Conservation (phyloP, 441 rosid genomes). For the Pelargonium cotyledonis region DNA sequence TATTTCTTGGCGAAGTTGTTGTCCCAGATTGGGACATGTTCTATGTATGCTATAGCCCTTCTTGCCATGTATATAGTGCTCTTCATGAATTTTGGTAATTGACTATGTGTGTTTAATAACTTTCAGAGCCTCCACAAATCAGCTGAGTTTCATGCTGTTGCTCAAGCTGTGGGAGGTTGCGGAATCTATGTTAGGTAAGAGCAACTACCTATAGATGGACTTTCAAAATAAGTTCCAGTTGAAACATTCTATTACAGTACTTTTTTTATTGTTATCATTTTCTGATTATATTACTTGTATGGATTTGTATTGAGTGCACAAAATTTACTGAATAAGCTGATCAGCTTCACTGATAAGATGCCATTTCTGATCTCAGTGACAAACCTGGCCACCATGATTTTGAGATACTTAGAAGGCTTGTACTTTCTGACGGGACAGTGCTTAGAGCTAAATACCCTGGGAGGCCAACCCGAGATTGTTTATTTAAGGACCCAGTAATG, state of each 20-base stretch:
- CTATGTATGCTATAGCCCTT: conserved; percentile 29
- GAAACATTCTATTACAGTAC: too few relatives aligned
- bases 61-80: background rate
- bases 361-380: conserved; percentile 32
- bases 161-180: conserved; percentile 61
- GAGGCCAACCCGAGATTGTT: conserved; percentile 45
- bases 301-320: background rate
- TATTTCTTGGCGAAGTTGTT: conserved; percentile 53
- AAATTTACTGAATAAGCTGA: conserved; percentile 2
- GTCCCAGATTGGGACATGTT: conserved; percentile 68
- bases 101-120: conserved; percentile 6
- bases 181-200: conserved; percentile 45
- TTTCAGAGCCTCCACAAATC: conserved; percentile 50
- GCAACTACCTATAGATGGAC: too few relatives aligned
- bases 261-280: background rate
- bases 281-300: background rate
- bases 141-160: conserved; percentile 52
- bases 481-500: conserved; percentile 48
- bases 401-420: conserved; percentile 42
- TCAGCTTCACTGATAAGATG: background rate
- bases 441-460: conserved; percentile 55
- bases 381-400: conserved; percentile 51
- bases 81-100: background rate
- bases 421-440: conserved; percentile 46
- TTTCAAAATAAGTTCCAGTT: too few relatives aligned